phyloP scores from a whole-genome alignment of 225 moss, liverwort and hornwort species.

The Straminergon stramineum region DNA sequence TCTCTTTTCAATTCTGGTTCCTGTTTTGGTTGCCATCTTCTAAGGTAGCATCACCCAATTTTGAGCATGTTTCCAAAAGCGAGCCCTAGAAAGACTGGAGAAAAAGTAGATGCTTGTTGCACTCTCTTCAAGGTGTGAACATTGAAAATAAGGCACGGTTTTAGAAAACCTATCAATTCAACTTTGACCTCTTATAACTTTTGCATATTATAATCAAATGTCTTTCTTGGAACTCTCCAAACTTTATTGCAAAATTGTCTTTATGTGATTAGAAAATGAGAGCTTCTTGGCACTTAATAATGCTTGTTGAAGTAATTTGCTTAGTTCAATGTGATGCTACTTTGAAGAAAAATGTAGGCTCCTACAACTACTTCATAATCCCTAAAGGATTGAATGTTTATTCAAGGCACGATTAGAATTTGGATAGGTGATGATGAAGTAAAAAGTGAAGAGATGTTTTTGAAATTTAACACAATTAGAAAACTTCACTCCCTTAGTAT shows the following conservation, averaged over 20 bases:
- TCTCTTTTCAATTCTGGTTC: neutral
- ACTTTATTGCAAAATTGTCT: neutral
- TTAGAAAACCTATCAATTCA: neutral
- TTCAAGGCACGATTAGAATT: too few relatives aligned
- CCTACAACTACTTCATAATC: too few relatives aligned
- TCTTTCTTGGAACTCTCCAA: neutral
- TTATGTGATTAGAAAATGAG: neutral
- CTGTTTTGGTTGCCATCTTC: neutral
- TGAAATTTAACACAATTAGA: too few relatives aligned
- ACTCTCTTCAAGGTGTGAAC: neutral
- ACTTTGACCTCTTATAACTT: neutral
- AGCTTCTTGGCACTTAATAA: neutral
- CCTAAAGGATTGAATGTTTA: too few relatives aligned
- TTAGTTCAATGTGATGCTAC: too few relatives aligned
- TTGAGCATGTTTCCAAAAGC: neutral
- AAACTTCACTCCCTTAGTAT: neutral
- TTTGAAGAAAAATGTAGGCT: too few relatives aligned
- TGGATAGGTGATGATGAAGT: too few relatives aligned
- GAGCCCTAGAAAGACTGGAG: fast-evolving
- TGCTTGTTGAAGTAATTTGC: too few relatives aligned
- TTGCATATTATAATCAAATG: neutral
- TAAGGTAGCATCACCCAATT: neutral
- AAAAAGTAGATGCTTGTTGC: neutral
- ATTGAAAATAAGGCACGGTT: neutral
- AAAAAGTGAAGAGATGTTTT: too few relatives aligned